phyloP scores from a whole-genome alignment of 2,329 filamentous ascomycete genomes.

The Phoma sp. region DNA sequence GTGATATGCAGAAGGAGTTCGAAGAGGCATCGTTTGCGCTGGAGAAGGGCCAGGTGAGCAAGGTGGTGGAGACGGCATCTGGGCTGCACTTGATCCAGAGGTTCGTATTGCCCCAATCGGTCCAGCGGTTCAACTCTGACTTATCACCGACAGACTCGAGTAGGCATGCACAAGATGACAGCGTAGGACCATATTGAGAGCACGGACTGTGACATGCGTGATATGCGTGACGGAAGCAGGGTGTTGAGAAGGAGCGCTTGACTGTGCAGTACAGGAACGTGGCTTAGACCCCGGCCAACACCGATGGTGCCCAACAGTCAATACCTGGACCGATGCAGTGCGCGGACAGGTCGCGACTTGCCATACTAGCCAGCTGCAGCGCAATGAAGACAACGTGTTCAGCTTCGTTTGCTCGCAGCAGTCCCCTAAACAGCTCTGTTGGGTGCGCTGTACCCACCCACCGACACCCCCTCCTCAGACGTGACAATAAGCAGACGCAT shows the following conservation, averaged over 20 bases:
- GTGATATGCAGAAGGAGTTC: slow-evolving; percentile 99
- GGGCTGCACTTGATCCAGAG: slow-evolving; percentile 96
- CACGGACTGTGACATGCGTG: slow-evolving; percentile 1
- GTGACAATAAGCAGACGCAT: slow-evolving; percentile 27
- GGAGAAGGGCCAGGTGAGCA: slow-evolving; percentile 84
- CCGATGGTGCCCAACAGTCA: slow-evolving; percentile 21
- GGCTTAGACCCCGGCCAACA: slow-evolving; percentile 17
- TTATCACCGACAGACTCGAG: slow-evolving; percentile 11
- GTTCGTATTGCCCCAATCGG: slow-evolving; percentile 57
- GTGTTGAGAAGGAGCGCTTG: slow-evolving; percentile 18
- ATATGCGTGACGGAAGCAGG: slow-evolving; percentile 2
- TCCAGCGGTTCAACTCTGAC: slow-evolving; percentile 3
- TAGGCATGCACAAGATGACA: slow-evolving; percentile 6
- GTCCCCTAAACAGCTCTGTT: neutral
- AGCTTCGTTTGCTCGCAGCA: slow-evolving; percentile 16
- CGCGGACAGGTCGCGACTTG: slow-evolving; percentile 18
- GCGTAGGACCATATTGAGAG: slow-evolving; percentile 1
- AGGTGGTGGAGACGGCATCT: slow-evolving; percentile 88
- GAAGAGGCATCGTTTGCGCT: slow-evolving; percentile 95
- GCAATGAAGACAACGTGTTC: slow-evolving; percentile 25
- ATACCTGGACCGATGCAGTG: slow-evolving; percentile 15
- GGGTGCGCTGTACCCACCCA: neutral
- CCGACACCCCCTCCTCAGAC: neutral
- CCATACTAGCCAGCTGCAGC: slow-evolving; percentile 21
- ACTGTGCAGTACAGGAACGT: slow-evolving; percentile 15